Evolutionary conservation across 192 early-diverging fungal genomes (phyloP).

Genomic region (Coemansia brasiliensis): DNA sequence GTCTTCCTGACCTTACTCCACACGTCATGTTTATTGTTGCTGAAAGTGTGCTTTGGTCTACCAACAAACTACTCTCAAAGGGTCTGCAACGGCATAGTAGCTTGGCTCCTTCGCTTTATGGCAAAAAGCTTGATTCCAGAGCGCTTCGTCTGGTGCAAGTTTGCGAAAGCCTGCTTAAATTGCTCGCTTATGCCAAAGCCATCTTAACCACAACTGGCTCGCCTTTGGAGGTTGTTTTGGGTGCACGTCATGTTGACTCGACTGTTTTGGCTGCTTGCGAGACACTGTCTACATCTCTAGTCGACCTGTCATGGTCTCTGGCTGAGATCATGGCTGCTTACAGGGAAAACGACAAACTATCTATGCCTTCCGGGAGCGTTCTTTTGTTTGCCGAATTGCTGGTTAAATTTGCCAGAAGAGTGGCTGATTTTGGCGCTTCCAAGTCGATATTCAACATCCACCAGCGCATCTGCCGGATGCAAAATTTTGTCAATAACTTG

Average conservation of each 20-base stretch:
- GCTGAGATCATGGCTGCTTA: conserved; percentile 36
- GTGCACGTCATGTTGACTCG: neutral
- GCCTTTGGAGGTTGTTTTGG: conserved; percentile 8
- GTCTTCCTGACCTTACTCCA: conserved; percentile 22
- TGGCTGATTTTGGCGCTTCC: conserved; percentile 30
- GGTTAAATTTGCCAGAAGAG: conserved; percentile 30
- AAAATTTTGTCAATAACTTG: conserved; percentile 15
- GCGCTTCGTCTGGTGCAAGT: conserved; percentile 40
- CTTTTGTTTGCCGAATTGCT: conserved; percentile 36
- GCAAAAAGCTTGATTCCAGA: conserved; percentile 34
- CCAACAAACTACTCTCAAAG: conserved; percentile 14
- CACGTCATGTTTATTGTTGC: conserved; percentile 38
- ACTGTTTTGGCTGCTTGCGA: conserved; percentile 15
- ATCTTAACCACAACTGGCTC: conserved; percentile 11
- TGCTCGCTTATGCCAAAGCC: conserved; percentile 24
- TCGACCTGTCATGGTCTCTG: conserved; percentile 41
- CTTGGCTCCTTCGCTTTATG: neutral
- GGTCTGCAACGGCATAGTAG: neutral
- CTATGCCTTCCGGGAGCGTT: conserved; percentile 24
- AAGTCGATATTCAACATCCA: neutral
- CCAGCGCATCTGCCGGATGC: conserved; percentile 27
- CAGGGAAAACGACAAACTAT: conserved; percentile 19
- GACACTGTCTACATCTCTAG: conserved; percentile 37
- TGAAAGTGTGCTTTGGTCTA: conserved; percentile 31
- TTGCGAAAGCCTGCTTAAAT: conserved; percentile 32